Evolutionary conservation across 768 basidiomycete species (phyloP).

Genomic region (Obba rivulosa): DNA sequence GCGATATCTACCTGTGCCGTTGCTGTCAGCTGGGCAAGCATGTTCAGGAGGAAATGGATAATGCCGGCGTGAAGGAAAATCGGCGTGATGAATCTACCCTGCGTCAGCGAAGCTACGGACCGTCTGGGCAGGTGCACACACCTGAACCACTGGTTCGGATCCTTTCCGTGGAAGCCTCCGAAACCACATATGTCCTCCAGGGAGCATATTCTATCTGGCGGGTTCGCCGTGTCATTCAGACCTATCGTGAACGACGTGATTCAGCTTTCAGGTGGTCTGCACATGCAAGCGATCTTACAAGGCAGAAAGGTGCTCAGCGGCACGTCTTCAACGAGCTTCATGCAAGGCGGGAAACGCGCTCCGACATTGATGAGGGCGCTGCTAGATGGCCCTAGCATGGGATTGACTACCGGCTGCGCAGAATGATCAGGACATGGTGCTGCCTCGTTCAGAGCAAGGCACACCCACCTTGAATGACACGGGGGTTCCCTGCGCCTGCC

Average conservation of each 20-base stretch:
- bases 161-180: conserved; percentile 53
- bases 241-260: conserved; percentile 34
- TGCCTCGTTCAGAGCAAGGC: background rate
- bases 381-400: conserved; percentile 86
- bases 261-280: conserved; percentile 13
- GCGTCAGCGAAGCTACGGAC: background rate
- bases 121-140: conserved; percentile 13
- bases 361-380: conserved; percentile 83
- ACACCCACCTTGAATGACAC: conserved; percentile 73
- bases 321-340: conserved; percentile 64
- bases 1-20: conserved; percentile 58
- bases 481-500: conserved; percentile 70
- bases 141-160: conserved; percentile 56
- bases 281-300: conserved; percentile 38
- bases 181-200: conserved; percentile 86
- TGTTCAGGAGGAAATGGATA: conserved; percentile 86
- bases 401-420: conserved; percentile 69
- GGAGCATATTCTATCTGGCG: conserved; percentile 62
- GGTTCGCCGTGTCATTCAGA: conserved; percentile 81
- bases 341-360: conserved; percentile 90
- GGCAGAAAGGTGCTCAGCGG: conserved; percentile 49
- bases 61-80: conserved; percentile 96
- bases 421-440: background rate
- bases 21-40: conserved; percentile 80
- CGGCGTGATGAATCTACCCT: conserved; percentile 61